A percentile compares a stretch with the other conserved stretches of the same genome.
phyloP scores from a whole-genome alignment of 129 eudicot species.

The Deinandra increscens region DNA sequence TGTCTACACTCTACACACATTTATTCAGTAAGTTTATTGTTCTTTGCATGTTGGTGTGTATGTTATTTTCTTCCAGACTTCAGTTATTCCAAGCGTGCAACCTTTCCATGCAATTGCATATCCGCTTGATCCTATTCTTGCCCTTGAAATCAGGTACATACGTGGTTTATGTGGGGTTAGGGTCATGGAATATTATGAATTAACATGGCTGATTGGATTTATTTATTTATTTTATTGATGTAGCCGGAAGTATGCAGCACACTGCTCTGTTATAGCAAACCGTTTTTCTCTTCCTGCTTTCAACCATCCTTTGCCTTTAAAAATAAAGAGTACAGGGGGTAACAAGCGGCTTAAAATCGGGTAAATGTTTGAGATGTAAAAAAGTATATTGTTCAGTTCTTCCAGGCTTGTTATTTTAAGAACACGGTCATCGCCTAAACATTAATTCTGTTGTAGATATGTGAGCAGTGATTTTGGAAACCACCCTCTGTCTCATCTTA shows the following conservation, averaged over 20 bases:
- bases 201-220: constrained; percentile 12
- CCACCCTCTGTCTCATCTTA: constrained; percentile 92
- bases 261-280: constrained; percentile 77
- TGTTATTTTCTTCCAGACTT: constrained; percentile 49
- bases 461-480: constrained; percentile 99
- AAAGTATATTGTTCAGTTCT: not conserved
- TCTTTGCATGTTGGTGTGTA: not conserved
- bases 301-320: constrained; percentile 67
- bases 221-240: constrained; percentile 8
- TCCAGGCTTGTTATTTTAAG: not conserved
- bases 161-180: not conserved
- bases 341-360: constrained; percentile 73
- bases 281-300: constrained; percentile 88
- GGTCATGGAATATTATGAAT: not conserved
- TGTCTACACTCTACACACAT: not conserved
- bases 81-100: constrained; percentile 95
- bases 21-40: not conserved
- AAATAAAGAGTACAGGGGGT: constrained; percentile 68
- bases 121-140: constrained; percentile 96
- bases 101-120: constrained; percentile 99
- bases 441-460: constrained; percentile 44
- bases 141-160: constrained; percentile 80
- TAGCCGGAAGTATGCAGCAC: constrained; percentile 93
- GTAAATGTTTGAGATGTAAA: constrained; percentile 34
- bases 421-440: not conserved